These are phyloP conservation scores for Dothiorella sarmentorum DNA, from an alignment of 2,329 filamentous ascomycete genomes.

Conservation along the genomic window DNA sequence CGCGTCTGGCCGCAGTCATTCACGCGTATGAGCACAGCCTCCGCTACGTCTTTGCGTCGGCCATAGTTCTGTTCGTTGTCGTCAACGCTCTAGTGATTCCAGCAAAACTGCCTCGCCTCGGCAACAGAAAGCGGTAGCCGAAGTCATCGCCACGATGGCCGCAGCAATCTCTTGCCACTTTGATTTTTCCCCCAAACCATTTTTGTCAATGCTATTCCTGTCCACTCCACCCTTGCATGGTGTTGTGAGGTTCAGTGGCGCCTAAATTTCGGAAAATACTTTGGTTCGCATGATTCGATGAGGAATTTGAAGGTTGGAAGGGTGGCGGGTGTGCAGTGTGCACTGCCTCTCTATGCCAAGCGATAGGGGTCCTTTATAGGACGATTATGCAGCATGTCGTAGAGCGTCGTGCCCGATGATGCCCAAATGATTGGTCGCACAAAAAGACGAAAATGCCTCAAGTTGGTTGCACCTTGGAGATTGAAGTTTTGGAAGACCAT, in stretches of 20 bases:
- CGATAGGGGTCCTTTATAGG: neutral
- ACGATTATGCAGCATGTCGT: neutral
- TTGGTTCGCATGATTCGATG: neutral
- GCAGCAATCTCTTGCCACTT: neutral
- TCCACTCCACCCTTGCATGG: neutral
- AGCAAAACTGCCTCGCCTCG: slow-evolving; percentile 54
- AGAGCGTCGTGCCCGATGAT: neutral
- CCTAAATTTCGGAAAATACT: neutral
- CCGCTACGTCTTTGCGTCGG: slow-evolving; percentile 42
- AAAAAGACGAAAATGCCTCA: slow-evolving; percentile 3
- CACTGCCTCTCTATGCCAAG: slow-evolving; percentile 2
- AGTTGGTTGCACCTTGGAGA: neutral
- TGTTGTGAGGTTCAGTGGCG: neutral
- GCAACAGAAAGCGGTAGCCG: slow-evolving; percentile 25
- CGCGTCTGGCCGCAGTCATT: slow-evolving; percentile 29
- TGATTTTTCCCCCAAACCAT: neutral
- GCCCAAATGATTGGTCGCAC: neutral
- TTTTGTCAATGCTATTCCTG: neutral
- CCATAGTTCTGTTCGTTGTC: slow-evolving; percentile 46
- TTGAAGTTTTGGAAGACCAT: neutral
- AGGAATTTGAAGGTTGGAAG: neutral
- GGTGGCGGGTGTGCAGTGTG: neutral
- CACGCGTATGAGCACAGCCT: slow-evolving; percentile 38
- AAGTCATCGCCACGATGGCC: neutral
- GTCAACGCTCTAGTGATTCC: slow-evolving; percentile 50